Percentiles rank a stretch among this genome's conserved stretches.
These are phyloP conservation scores for Penicillium sp. DNA, from an alignment of 2,329 filamentous ascomycete genomes.

Conservation along the genomic window DNA sequence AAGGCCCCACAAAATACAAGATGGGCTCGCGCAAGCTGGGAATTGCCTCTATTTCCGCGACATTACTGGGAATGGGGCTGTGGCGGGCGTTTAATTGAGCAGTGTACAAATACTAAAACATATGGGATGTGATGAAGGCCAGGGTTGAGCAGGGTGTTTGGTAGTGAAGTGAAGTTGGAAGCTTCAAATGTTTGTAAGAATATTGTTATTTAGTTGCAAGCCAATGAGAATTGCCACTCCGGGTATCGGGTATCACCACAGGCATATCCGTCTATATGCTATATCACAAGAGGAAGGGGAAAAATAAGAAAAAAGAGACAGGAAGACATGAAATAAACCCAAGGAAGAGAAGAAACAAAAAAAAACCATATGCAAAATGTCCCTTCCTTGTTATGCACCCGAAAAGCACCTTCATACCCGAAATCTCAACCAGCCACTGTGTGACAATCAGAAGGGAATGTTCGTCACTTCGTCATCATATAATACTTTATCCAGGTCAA, in stretches of 20 bases:
- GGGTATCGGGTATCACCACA: constrained; percentile 40
- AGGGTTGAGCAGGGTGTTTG: neutral
- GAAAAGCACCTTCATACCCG: constrained; percentile 19
- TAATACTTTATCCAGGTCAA: constrained; percentile 13
- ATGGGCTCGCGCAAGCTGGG: constrained; percentile 68
- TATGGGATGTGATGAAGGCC: neutral
- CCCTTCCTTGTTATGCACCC: constrained; percentile 34
- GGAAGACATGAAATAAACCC: neutral
- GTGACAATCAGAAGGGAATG: constrained; percentile 34
- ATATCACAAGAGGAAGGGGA: constrained; percentile 19
- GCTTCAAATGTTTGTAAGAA: constrained; percentile 13
- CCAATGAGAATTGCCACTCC: constrained; percentile 30
- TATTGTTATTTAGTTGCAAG: constrained; percentile 20
- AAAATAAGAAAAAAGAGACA: constrained; percentile 10
- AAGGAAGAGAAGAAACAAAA: constrained; percentile 13
- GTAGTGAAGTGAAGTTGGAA: neutral
- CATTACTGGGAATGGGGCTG: constrained; percentile 67
- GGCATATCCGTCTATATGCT: constrained; percentile 36
- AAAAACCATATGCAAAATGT: constrained; percentile 31
- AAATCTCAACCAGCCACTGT: constrained; percentile 29
- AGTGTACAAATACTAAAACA: neutral
- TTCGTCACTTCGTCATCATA: constrained; percentile 35
- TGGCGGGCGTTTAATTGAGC: constrained; percentile 63
- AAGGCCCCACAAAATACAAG: constrained; percentile 68
- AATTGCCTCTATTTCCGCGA: constrained; percentile 65